Conservation (phyloP, 2,329 filamentous ascomycete species). For the Ilyonectria sp. region DNA sequence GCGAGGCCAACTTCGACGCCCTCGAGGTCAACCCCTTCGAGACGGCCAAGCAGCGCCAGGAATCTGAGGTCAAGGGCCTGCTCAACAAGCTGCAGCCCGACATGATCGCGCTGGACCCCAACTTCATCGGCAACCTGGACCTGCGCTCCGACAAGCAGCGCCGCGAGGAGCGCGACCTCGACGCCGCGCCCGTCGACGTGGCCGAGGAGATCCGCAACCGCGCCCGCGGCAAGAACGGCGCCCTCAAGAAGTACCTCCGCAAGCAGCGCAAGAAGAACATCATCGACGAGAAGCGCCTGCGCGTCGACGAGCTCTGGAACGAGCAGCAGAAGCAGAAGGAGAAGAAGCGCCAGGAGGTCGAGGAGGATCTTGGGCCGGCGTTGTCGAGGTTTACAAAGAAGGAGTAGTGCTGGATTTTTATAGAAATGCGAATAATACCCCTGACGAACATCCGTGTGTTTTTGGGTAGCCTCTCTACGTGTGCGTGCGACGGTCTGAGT, state of each 20-base stretch:
- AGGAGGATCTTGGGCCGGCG: conserved; percentile 86
- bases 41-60: conserved; percentile 91
- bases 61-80: conserved; percentile 89
- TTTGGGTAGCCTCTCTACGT: background rate
- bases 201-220: conserved; percentile 80
- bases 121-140: conserved; percentile 92
- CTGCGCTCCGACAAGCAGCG: conserved; percentile 84
- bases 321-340: conserved; percentile 78
- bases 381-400: conserved; percentile 88
- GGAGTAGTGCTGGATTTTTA: conserved; percentile 56
- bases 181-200: conserved; percentile 73
- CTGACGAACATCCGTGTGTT: conserved; percentile 14
- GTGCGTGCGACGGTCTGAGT: background rate
- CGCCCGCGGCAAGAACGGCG: conserved; percentile 90
- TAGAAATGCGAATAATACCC: conserved; percentile 48
- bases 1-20: conserved; percentile 96
- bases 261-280: conserved; percentile 96
- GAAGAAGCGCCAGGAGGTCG: conserved; percentile 73
- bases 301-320: conserved; percentile 86
- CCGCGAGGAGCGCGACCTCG: conserved; percentile 83
- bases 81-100: conserved; percentile 96
- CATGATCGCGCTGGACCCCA: conserved; percentile 96
- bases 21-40: conserved; percentile 97
- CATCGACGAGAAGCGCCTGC: conserved; percentile 93
- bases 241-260: conserved; percentile 87